A percentile compares a stretch with the other conserved stretches of the same genome.
These are phyloP conservation scores for Eimeria brunetti DNA, from an alignment of 169 alveolate species.

Conservation along the genomic window DNA sequence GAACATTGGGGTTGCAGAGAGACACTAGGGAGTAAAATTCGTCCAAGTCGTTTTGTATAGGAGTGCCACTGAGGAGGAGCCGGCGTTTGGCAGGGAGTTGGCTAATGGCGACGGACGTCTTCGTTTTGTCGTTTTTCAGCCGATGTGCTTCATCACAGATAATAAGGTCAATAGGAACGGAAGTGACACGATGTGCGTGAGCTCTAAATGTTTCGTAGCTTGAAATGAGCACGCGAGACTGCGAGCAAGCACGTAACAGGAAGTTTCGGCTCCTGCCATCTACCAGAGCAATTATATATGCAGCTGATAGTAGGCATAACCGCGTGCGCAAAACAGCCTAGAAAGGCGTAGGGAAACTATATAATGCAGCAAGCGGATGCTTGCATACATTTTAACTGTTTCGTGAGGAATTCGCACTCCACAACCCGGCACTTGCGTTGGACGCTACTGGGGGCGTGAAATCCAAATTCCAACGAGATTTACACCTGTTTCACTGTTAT, in stretches of 20 bases:
- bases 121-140: slow-evolving; percentile 95
- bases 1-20: slow-evolving; percentile 92
- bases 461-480: neutral
- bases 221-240: slow-evolving; percentile 91
- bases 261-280: slow-evolving; percentile 1
- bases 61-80: slow-evolving; percentile 93
- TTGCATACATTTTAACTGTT: neutral
- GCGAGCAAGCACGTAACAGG: neutral
- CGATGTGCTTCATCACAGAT: slow-evolving; percentile 98
- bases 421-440: neutral
- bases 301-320: neutral
- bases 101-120: slow-evolving; percentile 92
- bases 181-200: slow-evolving; percentile 90
- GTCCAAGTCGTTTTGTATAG: slow-evolving; percentile 93
- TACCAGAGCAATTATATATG: neutral
- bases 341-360: neutral
- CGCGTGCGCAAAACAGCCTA: neutral
- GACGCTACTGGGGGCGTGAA: neutral
- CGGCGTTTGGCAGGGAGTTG: slow-evolving; percentile 93
- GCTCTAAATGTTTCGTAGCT: slow-evolving; percentile 95
- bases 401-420: neutral
- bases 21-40: slow-evolving; percentile 93
- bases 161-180: slow-evolving; percentile 95
- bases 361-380: neutral
- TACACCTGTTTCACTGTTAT: neutral